Conservation (phyloP, 169 alveolate species). For the Plasmodium reichenowi region DNA sequence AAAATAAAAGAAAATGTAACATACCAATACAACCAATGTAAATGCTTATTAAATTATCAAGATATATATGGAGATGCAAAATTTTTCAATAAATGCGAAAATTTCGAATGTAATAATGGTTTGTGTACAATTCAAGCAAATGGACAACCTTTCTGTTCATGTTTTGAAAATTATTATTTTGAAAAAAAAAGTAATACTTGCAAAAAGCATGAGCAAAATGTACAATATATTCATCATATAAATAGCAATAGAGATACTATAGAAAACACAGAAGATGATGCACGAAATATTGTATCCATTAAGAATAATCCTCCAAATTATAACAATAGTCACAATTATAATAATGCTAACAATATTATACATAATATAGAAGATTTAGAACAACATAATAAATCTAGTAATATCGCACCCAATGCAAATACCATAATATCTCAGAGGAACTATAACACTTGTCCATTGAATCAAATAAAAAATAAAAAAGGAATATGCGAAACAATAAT, state of each 20-base stretch:
- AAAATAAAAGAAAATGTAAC: neutral
- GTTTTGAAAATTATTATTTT: slow-evolving; percentile 56
- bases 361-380: neutral
- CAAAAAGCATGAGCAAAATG: slow-evolving; percentile 21
- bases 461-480: slow-evolving; percentile 28
- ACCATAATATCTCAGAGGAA: neutral
- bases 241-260: neutral
- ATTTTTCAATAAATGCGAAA: slow-evolving; percentile 26
- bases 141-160: slow-evolving; percentile 70
- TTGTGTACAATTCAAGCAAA: slow-evolving; percentile 34
- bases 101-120: slow-evolving; percentile 28
- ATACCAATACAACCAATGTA: slow-evolving; percentile 8
- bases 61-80: slow-evolving; percentile 1
- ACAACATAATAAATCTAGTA: neutral
- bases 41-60: slow-evolving; percentile 40
- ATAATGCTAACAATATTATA: neutral
- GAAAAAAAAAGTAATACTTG: slow-evolving; percentile 32
- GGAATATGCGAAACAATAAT: neutral
- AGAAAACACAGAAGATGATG: neutral
- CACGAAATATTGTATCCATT: too few species aligned
- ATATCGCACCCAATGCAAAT: neutral
- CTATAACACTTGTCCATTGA: neutral
- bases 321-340: too few species aligned
- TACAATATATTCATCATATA: neutral
- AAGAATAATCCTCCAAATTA: too few species aligned